phyloP scores from a whole-genome alignment of 2,329 filamentous ascomycete genomes.

The Mycosphaerella sp. region DNA sequence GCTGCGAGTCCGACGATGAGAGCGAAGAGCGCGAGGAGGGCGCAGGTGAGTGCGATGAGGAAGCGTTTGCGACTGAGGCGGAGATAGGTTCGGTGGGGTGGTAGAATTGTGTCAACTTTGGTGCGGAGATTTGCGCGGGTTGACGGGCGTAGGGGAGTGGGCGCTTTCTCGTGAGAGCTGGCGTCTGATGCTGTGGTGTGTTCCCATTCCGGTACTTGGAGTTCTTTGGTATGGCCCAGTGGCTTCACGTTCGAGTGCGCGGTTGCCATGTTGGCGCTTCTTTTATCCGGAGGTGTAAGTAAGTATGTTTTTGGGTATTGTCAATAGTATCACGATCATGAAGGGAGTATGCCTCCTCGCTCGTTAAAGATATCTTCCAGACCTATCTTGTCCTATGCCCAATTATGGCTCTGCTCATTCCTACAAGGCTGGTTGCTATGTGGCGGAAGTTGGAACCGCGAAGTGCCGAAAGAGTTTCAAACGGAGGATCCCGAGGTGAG shows the following conservation, averaged over 20 bases:
- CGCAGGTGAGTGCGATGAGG: constrained; percentile 6
- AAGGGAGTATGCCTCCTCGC: too few relatives aligned
- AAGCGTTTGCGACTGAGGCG: constrained; percentile 3
- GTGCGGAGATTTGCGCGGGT: neutral
- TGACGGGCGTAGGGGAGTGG: neutral
- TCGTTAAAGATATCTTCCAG: too few relatives aligned
- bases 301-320: too few relatives aligned
- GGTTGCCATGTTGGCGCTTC: neutral
- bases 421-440: too few relatives aligned
- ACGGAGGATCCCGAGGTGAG: too few relatives aligned
- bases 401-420: too few relatives aligned
- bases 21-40: constrained; percentile 8
- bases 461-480: too few relatives aligned
- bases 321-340: too few relatives aligned
- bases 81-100: constrained; percentile 12
- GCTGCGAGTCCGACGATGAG: constrained; percentile 9
- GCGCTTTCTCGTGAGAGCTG: neutral
- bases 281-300: too few relatives aligned
- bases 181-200: constrained; percentile 17
- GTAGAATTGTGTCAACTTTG: constrained; percentile 7
- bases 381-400: too few relatives aligned
- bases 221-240: constrained; percentile 11
- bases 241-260: neutral
- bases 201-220: constrained; percentile 23
- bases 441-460: too few relatives aligned